Evolutionary conservation across 2,329 filamentous ascomycete species (phyloP), one percentile per base, ranked within the genome.

Genomic region (Cladosporium sp.): DNA sequence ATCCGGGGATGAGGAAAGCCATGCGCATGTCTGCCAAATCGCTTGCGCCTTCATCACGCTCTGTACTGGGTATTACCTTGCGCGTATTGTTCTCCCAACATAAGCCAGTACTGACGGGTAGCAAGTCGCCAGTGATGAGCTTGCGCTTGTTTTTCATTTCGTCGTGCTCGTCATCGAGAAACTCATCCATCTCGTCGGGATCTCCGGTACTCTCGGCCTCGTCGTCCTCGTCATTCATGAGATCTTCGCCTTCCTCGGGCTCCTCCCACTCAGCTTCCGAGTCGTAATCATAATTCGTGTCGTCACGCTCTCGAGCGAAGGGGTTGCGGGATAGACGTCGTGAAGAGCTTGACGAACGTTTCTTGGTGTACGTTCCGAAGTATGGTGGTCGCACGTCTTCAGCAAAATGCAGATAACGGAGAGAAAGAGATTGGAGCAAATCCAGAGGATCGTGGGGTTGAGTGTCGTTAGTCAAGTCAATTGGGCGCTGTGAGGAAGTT

Each of bases 181-280:
- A 96, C 14, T 84, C 91, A 3, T 89, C 88, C 84, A 95, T 86
- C 55, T 95, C 90, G 57, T 88, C 86, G 13, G 88, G 86, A n/a
- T 83, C 85, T 9, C 88, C 78, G 46, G 86, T 83, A 41, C 87
- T 85, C 22, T 86, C 85, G 9, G 85, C 81, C 46, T 82, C 78
- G 5, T 86, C 83, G 52, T 85, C 83, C 31, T 80, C 81, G 54
- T 85, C 83, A 3, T 80, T 81, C 45, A 79, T 72, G 2, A 86
- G 69, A 54, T 87, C 83, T 61, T 86, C 85, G 53, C 91, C 74
- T 79, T 90, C 72, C 35, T 66, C 65, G 37, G 86, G 83, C 64
- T 90, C 85, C 63, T 85, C 77, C 88, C 88, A 95, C 80, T 93
- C 89, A 66, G 54, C 87, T 67, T 95, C 88, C 3, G 87, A 92